phyloP scores from a whole-genome alignment of 805 yeast species.

The Metschnikowia lochheadii region DNA sequence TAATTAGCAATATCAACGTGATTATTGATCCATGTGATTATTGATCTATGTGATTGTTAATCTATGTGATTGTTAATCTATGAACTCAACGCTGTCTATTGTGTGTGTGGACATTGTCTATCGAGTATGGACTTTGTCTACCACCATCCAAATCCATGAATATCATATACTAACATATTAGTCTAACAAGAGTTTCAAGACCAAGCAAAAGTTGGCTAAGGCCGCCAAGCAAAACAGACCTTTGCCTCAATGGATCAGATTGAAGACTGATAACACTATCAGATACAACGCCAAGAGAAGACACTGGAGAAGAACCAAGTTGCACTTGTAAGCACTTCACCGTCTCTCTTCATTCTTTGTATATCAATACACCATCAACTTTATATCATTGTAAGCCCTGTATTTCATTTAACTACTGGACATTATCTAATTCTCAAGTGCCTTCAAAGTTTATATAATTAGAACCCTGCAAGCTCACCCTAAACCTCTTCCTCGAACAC shows the following conservation, averaged over 20 bases:
- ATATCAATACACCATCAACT: slow-evolving; percentile 17
- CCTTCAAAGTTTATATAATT: not conserved
- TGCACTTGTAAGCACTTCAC: slow-evolving; percentile 66
- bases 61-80: too few species aligned
- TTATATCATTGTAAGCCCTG: not conserved
- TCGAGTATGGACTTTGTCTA: too few species aligned
- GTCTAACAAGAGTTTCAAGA: slow-evolving; percentile 94
- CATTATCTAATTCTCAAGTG: not conserved
- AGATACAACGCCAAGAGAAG: slow-evolving; percentile 99
- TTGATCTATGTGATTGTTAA: too few species aligned
- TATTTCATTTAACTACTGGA: not conserved
- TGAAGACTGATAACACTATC: slow-evolving; percentile 95
- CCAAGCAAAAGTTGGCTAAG: slow-evolving; percentile 98
- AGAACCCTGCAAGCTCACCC: not conserved
- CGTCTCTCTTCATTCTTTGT: slow-evolving; percentile 10
- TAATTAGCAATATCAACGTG: too few species aligned
- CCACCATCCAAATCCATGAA: not conserved
- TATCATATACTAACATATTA: slow-evolving; percentile 35
- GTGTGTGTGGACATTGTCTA: too few species aligned
- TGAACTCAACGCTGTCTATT: too few species aligned
- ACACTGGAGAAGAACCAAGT: slow-evolving; percentile 99
- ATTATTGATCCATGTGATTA: too few species aligned
- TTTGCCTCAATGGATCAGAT: slow-evolving; percentile 99
- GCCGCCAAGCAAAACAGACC: slow-evolving; percentile 99
- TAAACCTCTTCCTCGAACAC: slow-evolving; percentile 80